Evolutionary conservation across 345 rosid genomes (phyloP).

Genomic region (Boechera retrofracta): DNA sequence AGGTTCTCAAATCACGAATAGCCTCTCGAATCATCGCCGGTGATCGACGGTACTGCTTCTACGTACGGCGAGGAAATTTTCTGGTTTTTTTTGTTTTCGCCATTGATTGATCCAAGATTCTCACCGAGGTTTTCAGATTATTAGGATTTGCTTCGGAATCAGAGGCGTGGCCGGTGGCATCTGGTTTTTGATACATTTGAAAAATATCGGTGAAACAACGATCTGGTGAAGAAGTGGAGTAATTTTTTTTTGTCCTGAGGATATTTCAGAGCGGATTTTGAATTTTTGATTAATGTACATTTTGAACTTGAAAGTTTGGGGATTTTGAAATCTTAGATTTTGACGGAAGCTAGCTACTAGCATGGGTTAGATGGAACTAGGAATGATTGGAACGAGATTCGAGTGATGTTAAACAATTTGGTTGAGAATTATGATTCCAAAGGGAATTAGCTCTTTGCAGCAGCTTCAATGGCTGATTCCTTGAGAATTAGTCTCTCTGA

Average conservation of each 20-base stretch:
- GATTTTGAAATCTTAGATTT: conserved; percentile 12
- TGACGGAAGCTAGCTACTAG: background rate
- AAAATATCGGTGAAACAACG: background rate
- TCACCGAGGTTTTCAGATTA: background rate
- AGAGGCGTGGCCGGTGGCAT: conserved; percentile 5
- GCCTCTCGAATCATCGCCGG: conserved; percentile 40
- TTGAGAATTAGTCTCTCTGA: conserved; percentile 66
- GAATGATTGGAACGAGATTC: conserved; percentile 27
- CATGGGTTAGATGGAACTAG: conserved; percentile 42
- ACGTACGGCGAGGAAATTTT: conserved; percentile 23
- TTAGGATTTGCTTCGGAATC: conserved; percentile 13
- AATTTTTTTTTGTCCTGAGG: conserved; percentile 30
- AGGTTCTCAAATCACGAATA: conserved; percentile 39
- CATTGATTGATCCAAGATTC: background rate
- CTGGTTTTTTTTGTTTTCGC: background rate
- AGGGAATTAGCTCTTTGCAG: conserved; percentile 54
- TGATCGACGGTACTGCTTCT: conserved; percentile 17
- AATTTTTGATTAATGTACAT: conserved; percentile 23
- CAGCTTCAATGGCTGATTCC: conserved; percentile 82
- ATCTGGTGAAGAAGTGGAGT: conserved; percentile 6
- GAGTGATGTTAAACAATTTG: conserved; percentile 37
- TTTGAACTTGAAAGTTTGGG: conserved; percentile 34
- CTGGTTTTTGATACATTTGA: background rate
- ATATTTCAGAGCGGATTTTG: conserved; percentile 9
- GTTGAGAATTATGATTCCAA: conserved; percentile 52